Base-by-base conservation (phyloP, 768 basidiomycete genomes). In the Termitomyces titanicus region DNA sequence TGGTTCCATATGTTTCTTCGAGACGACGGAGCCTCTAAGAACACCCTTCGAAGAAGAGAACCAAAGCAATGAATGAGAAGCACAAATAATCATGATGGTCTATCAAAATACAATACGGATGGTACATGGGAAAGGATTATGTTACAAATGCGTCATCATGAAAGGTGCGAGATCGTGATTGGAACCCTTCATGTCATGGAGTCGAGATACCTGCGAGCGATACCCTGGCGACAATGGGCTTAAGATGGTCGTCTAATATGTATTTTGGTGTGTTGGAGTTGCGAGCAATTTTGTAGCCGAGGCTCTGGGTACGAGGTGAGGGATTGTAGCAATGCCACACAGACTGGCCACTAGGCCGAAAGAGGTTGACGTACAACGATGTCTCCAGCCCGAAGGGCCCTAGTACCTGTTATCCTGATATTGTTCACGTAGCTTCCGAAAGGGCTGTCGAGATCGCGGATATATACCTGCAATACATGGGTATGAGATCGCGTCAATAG, bases 361-460 rank as follows among this genome's bases (percentile, higher is more conserved):
- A 37, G 20, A n/a, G 11, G 40, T 51, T 13, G 40, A 70, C 74
- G 54, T 54, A 81, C 80, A 56, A 82, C 62, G 7, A 71, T 66
- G 55, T 81, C 80, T 18, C 77, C 78, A 9, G 68, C 61, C 50
- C 70, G 72, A 24, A 81, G 64, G 5, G 66, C 53, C 0, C 70
- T 74, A 40, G 68, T 70, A 17, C 71, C 63, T 18, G 66, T 67
- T 56, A 80, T 70, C 57, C 69, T 71, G 53, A 68, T 54, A 29
- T 74, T 75, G 54, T 81, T 82, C 47, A 82, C 67, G 58, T 69
- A 78, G 31, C 80, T 82, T 11, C 80, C 79, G 50, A 78, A 76
- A 7, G 73, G 60, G 6, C 78, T 72, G 17, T 74, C 71, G 42
- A 77, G 69, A 62, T 82, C 80, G 37, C 74, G 72, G 51, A 82